Base-by-base conservation (phyloP, 352 stramenopile species). In the Phytophthora lateralis region DNA sequence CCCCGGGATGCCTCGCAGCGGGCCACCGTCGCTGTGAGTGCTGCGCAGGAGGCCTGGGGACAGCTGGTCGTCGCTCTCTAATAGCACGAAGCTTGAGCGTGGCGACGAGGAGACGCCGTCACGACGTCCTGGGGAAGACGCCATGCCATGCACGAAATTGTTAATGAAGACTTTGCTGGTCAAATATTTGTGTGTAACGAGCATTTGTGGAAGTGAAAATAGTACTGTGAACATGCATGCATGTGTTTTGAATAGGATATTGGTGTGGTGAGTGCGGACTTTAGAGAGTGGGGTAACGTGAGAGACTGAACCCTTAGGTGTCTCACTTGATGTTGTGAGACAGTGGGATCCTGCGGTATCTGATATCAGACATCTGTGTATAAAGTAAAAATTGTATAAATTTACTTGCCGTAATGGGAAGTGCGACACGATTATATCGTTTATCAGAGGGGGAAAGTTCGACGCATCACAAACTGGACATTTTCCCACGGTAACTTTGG, bases 41-140 rank as follows among this genome's bases (percentile, higher is more conserved):
- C 50, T 64, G 63, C 44, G 55, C n/a, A 60, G 9, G 3, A 64
- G 32, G 6, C 32, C 18, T n/a, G 64, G 69, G 34, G 73, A 80
- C 35, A 66, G 32, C 10, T 67, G 41, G 21, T 14, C 61, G 39
- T 71, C 67, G 41, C 73, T 79, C 46, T 91, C 81, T 9, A 91
- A 62, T 17, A 91, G 66, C 47, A 75, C 74, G 64, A 91, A 91
- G 60, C 82, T 89, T 53, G 82, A 69, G 56, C 60, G 63, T n/a
- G 77, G 79, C 52, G 77, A 86, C 18, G 63, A 32, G 26, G 63
- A n/a, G 42, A 24, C 34, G 21, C n/a, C 30, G 38, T 35, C 27
- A 17, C 27, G 37, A 27, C 27, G 45, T 32, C 64, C 34, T 17
- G 46, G 64, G 21, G 51, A 42, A 58, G 65, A 62, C 43, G 37